Base-by-base conservation (phyloP, 2,329 filamentous ascomycete species). In the Cryphonectria naterciae region DNA sequence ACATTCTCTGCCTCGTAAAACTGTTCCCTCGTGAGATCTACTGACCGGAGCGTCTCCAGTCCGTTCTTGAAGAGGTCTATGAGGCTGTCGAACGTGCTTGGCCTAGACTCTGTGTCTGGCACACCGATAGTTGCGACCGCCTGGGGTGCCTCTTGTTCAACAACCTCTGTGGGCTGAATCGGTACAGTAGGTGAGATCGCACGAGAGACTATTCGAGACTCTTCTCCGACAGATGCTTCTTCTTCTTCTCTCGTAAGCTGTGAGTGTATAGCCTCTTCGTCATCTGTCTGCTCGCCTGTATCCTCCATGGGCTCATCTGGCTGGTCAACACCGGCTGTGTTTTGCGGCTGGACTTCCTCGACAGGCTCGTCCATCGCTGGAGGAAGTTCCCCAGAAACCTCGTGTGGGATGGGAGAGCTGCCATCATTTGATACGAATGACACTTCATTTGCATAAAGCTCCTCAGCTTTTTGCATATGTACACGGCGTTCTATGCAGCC, bases 1-100 rank as follows among this genome's bases (percentile, higher is more conserved):
- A 93, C 82, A 77, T 95, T 91, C 77, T 96, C 93, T 74, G 96
- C 85, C 77, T 91, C 86, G 71, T 90, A 86, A 68, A 94, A 88
- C 72, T 93, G 89, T 15, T 87, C 84, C 15, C 88, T 85, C 22
- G 89, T 89, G 58, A 97, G 80, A 22, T 87, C 83, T 32, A 89
- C 84, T 39, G 81, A 82, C 68, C 85, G 87, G 70, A 94, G 83
- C 73, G 89, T 85, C 28, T 85, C 83, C 35, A 96, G 79, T 0
- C 92, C 83, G 28, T 81, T 82, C 73, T 81, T 84, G 60, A 92
- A 84, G 52, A 85, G 83, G 71, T 79, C 79, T 72, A 90, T 83
- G 71, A 92, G 89, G 74, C 80, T 82, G 72, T 81, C 79, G 76
- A 73, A 83, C 78, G 37, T 82, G 78, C 54, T 80, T 28, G n/a